Conservation (phyloP, 2,329 filamentous ascomycete genomes). For the Biscogniauxia marginata region DNA sequence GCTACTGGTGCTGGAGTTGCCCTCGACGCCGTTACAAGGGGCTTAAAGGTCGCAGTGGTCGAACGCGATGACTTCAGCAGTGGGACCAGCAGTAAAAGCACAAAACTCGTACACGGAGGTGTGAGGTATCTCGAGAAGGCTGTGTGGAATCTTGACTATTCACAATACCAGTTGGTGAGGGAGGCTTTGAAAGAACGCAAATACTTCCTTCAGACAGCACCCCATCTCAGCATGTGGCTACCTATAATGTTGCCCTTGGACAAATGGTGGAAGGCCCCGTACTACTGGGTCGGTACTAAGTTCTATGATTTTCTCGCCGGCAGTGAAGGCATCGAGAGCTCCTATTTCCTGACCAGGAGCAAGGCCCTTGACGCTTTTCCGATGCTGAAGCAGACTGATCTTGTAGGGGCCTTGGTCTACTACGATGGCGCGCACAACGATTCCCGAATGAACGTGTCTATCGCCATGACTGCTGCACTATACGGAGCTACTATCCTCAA, state of each 20-base stretch:
- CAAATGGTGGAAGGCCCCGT: constrained; percentile 75
- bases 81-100: constrained; percentile 73
- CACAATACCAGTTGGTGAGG: constrained; percentile 68
- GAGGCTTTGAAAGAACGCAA: constrained; percentile 73
- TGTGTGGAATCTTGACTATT: constrained; percentile 73
- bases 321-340: constrained; percentile 83
- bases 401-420: constrained; percentile 83
- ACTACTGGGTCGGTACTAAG: constrained; percentile 77
- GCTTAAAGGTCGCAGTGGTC: constrained; percentile 68
- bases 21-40: constrained; percentile 68
- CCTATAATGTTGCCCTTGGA: constrained; percentile 75
- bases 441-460: constrained; percentile 86
- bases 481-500: constrained; percentile 83
- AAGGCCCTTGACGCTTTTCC: constrained; percentile 86
- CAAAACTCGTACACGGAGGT: constrained; percentile 75
- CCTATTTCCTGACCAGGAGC: constrained; percentile 83
- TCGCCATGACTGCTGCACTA: constrained; percentile 84
- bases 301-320: constrained; percentile 83
- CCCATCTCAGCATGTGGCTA: constrained; percentile 70
- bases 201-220: constrained; percentile 73
- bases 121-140: constrained; percentile 75
- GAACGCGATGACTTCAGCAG: constrained; percentile 73
- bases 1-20: constrained; percentile 71
- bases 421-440: constrained; percentile 93
- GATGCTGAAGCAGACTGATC: constrained; percentile 77